phyloP scores from a whole-genome alignment of 495 filamentous ascomycete genomes.

The Daldinia bambusicola region DNA sequence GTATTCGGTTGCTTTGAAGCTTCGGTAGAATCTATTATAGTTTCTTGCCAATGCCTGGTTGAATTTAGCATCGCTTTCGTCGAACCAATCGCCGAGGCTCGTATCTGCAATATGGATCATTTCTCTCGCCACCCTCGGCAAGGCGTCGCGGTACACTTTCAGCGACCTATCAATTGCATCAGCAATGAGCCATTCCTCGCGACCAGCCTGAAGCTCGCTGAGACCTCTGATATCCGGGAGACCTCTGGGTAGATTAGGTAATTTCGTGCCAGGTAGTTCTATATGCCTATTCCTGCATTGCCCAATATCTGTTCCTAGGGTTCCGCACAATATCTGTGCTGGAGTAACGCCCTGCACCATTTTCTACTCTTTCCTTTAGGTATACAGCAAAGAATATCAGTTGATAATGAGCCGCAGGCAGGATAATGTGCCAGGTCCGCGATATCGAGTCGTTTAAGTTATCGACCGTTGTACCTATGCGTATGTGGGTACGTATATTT shows the following conservation, averaged over 20 bases:
- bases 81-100: slow-evolving; percentile 17
- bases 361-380: not conserved
- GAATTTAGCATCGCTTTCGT: not conserved
- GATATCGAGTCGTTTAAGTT: not conserved
- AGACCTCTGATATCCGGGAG: slow-evolving; percentile 43
- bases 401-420: not conserved
- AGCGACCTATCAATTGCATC: slow-evolving; percentile 39
- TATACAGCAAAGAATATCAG: not conserved
- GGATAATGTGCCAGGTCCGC: not conserved
- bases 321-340: slow-evolving; percentile 22
- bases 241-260: not conserved
- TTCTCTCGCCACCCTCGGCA: slow-evolving; percentile 16
- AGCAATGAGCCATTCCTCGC: slow-evolving; percentile 24
- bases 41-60: not conserved
- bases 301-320: not conserved
- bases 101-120: slow-evolving; percentile 22
- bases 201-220: slow-evolving; percentile 31
- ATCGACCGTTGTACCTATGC: no score
- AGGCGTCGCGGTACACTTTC: slow-evolving; percentile 2
- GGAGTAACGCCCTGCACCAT: not conserved
- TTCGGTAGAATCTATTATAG: not conserved
- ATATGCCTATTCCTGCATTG: slow-evolving; percentile 31
- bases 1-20: slow-evolving; percentile 24
- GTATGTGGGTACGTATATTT: no score
- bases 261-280: not conserved